A percentile compares a stretch with the other conserved stretches of the same genome.
phyloP scores from a whole-genome alignment of 805 yeast species.

The Pichia californica region DNA sequence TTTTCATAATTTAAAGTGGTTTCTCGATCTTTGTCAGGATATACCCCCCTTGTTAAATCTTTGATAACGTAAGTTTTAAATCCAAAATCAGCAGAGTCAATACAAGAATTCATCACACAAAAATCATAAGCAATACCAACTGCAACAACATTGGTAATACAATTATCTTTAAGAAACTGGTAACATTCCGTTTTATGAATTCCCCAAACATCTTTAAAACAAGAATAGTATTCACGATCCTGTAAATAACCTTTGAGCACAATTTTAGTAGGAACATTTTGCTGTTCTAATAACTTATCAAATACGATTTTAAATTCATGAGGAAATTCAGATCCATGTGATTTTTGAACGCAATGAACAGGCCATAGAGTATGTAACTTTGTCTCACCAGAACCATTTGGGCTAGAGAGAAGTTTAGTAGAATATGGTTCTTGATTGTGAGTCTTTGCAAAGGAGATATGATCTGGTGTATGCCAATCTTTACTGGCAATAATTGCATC shows the following conservation, averaged over 20 bases:
- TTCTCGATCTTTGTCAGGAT: slow-evolving; percentile 32
- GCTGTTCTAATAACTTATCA: slow-evolving; percentile 18
- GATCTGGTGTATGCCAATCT: slow-evolving; percentile 85
- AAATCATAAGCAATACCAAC: slow-evolving; percentile 85
- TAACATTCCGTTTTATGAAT: slow-evolving; percentile 62
- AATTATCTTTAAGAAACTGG: slow-evolving; percentile 36
- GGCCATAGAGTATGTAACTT: slow-evolving; percentile 70
- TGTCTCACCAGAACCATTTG: slow-evolving; percentile 31
- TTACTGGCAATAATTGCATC: slow-evolving; percentile 61
- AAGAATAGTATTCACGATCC: slow-evolving; percentile 83
- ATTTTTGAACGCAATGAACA: slow-evolving; percentile 75
- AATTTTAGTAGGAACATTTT: slow-evolving; percentile 32
- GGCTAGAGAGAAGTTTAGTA: slow-evolving; percentile 42
- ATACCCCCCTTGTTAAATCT: slow-evolving; percentile 52
- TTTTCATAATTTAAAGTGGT: slow-evolving; percentile 28
- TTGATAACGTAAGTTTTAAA: slow-evolving; percentile 56
- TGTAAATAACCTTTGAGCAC: slow-evolving; percentile 66
- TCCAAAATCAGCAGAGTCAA: slow-evolving; percentile 58
- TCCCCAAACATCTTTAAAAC: slow-evolving; percentile 77
- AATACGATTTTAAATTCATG: slow-evolving; percentile 37
- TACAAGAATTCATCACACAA: slow-evolving; percentile 75
- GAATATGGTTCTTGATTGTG: slow-evolving; percentile 51
- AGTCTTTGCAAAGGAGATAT: slow-evolving; percentile 73
- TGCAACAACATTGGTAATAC: slow-evolving; percentile 55
- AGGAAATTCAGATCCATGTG: slow-evolving; percentile 62